Conservation (phyloP, 2,329 filamentous ascomycete genomes). For the Penicillium sp. region DNA sequence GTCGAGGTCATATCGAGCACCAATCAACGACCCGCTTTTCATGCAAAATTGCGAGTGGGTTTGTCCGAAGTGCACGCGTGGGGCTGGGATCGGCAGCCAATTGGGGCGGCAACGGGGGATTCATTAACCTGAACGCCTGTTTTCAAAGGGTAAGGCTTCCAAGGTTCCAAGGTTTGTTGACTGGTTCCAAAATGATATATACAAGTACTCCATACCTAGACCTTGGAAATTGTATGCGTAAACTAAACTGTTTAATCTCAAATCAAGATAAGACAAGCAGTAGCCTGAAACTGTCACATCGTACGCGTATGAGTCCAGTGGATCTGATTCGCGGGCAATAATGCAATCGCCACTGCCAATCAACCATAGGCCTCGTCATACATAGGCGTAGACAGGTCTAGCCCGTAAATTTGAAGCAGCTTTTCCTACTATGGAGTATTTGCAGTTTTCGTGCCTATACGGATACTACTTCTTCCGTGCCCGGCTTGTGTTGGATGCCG, state of each 20-base stretch:
- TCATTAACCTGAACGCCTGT: constrained; percentile 5
- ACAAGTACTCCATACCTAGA: background rate
- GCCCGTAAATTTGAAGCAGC: background rate
- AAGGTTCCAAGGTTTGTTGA: background rate
- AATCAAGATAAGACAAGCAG: background rate
- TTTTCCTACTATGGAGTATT: no score
- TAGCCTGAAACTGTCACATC: constrained; percentile 7
- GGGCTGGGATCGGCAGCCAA: constrained; percentile 20
- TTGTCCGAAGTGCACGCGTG: constrained; percentile 12
- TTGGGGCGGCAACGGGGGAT: constrained; percentile 21
- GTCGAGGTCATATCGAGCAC: constrained; percentile 9
- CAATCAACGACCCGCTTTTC: constrained; percentile 15
- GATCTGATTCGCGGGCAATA: constrained; percentile 16
- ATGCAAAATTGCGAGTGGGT: constrained; percentile 15
- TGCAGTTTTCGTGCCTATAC: no score
- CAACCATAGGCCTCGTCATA: constrained; percentile 1
- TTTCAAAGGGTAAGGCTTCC: background rate
- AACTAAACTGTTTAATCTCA: background rate
- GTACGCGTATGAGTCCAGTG: constrained; percentile 7
- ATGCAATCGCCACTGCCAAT: constrained; percentile 12
- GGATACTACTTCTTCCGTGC: background rate
- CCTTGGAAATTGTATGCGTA: background rate
- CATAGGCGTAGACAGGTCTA: background rate
- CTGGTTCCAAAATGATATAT: background rate
- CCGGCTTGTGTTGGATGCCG: constrained; percentile 1